Percentiles rank a stretch among this genome's conserved stretches.
phyloP scores from a whole-genome alignment of 495 filamentous ascomycete genomes.

The Hypoxylon crocopeplum region DNA sequence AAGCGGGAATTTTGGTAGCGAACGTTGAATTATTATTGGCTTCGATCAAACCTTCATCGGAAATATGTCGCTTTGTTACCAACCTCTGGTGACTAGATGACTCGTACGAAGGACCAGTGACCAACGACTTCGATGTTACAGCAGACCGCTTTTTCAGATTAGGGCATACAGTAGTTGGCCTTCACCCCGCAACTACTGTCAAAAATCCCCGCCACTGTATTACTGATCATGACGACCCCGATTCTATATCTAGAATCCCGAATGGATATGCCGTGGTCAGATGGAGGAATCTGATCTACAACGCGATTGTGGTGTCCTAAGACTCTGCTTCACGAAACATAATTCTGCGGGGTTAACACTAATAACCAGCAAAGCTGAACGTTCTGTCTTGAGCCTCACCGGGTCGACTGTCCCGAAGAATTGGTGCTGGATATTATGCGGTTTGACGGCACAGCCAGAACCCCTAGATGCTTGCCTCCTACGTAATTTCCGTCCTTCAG shows the following conservation, averaged over 20 bases:
- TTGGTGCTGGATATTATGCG: not conserved
- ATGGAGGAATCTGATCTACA: too few species aligned
- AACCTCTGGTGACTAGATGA: not conserved
- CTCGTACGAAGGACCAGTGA: not conserved
- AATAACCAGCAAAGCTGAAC: too few species aligned
- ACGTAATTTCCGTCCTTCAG: slow-evolving; percentile 12
- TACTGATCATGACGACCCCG: too few species aligned
- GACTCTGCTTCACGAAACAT: too few species aligned
- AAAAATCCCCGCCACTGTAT: too few species aligned
- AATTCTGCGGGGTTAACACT: too few species aligned
- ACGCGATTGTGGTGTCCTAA: too few species aligned
- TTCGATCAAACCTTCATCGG: not conserved
- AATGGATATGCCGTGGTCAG: too few species aligned
- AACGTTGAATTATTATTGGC: not conserved
- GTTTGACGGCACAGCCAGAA: not conserved
- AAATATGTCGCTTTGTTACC: not conserved
- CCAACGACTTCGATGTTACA: not conserved
- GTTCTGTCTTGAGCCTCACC: not conserved
- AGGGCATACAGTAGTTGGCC: not conserved
- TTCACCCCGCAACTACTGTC: not conserved
- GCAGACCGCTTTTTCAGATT: not conserved
- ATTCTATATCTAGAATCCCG: too few species aligned
- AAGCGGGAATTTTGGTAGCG: too few species aligned
- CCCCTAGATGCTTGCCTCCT: slow-evolving; percentile 2
- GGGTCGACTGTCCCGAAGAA: slow-evolving; percentile 7